Base-by-base conservation (phyloP, 371 early-diverging fungal genomes). In the Apophysomyces ossiformis region DNA sequence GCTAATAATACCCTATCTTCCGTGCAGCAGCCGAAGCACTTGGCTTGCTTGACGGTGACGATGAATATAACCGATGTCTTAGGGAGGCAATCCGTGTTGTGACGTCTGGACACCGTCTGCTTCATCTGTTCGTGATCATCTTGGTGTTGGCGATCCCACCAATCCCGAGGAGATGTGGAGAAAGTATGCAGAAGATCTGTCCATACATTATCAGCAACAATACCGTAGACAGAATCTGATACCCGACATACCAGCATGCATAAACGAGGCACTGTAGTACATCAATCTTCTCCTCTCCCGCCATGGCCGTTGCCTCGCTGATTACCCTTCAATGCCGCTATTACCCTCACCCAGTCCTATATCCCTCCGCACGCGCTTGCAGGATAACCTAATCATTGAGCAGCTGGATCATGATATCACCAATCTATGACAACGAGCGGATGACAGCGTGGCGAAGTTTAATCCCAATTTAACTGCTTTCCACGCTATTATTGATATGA, bases 161-260 rank as follows among this genome's bases (percentile, higher is more conserved):
- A 18, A 68, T 41, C 68, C 68, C 0, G 57, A 39, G 9, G 12
- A 15, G 15, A 37, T 68, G 8, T 63, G 64, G 63, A 16, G 12
- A 1, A 18, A 11, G 43, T 57, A 57, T 45, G 13, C 45, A 7
- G 11, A 41, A 15, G 0, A 41, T 35, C 16, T 68, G 8, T n/a
- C 39, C 26, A 56, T 63, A 12, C 50, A 63, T 18, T 61, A 60
- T 57, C 61, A 59, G 18, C 60, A 38, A 13, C 46, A 41, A 5
- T 50, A 54, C 38, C 44, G 37, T 2, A 4, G 12, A 35, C 18
- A 43, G 15, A 16, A 59, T 21, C 7, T 37, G 5, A 46, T 37
- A 38, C 39, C 44, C 8, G 61, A 64, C 18, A 56, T 54, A 4
- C 54, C 4, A 6, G 57, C 37, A 26, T 69, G 60, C 39, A 45